A percentile compares a stretch with the other conserved stretches of the same genome.
Evolutionary conservation across 2,329 filamentous ascomycete genomes (phyloP).

Genomic region (Colletotrichum sp.): DNA sequence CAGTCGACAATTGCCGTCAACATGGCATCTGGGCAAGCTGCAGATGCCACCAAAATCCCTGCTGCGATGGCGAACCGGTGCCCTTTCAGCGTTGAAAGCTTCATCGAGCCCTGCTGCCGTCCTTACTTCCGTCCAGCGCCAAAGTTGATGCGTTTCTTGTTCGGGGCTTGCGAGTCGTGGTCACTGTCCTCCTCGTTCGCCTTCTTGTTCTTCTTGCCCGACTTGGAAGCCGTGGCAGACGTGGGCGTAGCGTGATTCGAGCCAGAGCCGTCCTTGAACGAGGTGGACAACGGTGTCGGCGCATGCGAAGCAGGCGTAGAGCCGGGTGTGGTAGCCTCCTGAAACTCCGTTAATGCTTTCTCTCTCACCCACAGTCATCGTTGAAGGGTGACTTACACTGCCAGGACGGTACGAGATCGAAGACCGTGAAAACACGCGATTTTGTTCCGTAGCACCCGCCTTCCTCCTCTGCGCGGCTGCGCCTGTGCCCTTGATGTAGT

Average conservation of each 20-base stretch:
- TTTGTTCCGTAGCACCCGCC: conserved; percentile 68
- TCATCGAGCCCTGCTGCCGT: neutral
- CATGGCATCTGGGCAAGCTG: neutral
- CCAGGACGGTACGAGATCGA: conserved; percentile 64
- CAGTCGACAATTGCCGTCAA: neutral
- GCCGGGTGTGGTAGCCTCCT: conserved; percentile 49
- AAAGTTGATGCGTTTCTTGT: conserved; percentile 64
- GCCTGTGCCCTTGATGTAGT: conserved; percentile 89
- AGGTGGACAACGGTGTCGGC: conserved; percentile 60
- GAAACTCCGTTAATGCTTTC: neutral
- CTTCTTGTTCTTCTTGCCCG: conserved; percentile 55
- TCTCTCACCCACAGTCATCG: neutral
- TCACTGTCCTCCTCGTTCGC: conserved; percentile 61
- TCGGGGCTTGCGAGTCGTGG: conserved; percentile 56
- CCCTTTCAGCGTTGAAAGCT: neutral
- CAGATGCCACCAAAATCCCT: neutral
- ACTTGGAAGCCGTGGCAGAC: conserved; percentile 52
- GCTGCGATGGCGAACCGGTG: neutral
- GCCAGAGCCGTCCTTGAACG: conserved; percentile 50
- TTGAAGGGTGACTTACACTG: conserved; percentile 1
- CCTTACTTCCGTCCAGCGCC: conserved; percentile 56
- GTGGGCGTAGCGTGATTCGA: conserved; percentile 62
- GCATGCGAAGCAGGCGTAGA: conserved; percentile 53
- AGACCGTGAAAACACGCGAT: conserved; percentile 74
- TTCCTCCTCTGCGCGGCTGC: conserved; percentile 70